Evolutionary conservation across 345 rosid species (phyloP).

Genomic region (Hibiscus tridactylites): DNA sequence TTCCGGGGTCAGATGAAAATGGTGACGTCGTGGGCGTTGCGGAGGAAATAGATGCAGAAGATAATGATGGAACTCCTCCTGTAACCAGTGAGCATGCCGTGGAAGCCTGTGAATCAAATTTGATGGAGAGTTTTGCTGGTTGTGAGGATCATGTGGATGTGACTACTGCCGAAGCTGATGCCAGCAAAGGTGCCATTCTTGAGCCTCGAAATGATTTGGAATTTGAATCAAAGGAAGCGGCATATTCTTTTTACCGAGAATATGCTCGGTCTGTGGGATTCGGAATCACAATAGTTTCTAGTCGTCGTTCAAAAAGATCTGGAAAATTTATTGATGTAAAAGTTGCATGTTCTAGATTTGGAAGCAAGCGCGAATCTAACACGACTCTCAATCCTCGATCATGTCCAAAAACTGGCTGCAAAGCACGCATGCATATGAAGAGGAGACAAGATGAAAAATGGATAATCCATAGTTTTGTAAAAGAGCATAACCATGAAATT

Average conservation of each 20-base stretch:
- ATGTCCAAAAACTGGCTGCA: conserved; percentile 18
- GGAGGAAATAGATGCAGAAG: conserved; percentile 2
- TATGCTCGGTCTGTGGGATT: conserved; percentile 17
- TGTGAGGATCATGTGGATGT: background rate
- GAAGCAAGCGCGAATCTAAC: conserved; percentile 10
- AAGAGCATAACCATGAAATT: conserved; percentile 18
- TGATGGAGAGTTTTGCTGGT: background rate
- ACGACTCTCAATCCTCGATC: conserved; percentile 9
- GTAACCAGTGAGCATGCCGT: background rate
- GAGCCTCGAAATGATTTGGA: conserved; percentile 14
- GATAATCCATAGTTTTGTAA: conserved; percentile 11
- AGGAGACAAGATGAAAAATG: conserved; percentile 14
- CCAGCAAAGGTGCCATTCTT: background rate
- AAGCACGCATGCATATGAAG: conserved; percentile 17
- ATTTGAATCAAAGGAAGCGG: conserved; percentile 16
- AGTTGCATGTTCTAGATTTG: conserved; percentile 19
- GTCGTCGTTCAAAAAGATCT: conserved; percentile 16
- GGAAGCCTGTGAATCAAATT: conserved; percentile 7
- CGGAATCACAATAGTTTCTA: conserved; percentile 13
- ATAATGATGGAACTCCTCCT: background rate
- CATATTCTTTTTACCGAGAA: conserved; percentile 15
- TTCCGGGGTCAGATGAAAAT: background rate
- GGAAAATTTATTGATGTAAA: conserved; percentile 18
- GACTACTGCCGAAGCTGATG: background rate
- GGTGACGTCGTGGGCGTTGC: background rate